phyloP scores from a whole-genome alignment of 371 early-diverging fungal genomes.

The Lichtheimia ramosa region DNA sequence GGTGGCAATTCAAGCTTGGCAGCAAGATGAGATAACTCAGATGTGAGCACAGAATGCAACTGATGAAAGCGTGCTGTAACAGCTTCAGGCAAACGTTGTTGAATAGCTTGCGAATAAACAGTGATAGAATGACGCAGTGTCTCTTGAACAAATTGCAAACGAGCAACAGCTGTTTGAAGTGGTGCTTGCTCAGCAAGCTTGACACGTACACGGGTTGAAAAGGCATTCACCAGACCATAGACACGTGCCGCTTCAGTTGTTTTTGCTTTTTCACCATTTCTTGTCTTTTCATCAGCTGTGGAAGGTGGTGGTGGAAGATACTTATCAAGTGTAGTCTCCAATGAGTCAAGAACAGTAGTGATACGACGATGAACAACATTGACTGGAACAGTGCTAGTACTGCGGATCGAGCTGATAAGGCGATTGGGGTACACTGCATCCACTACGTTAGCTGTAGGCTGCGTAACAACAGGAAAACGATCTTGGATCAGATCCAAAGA shows the following conservation, averaged over 20 bases:
- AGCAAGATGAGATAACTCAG: slow-evolving; percentile 37
- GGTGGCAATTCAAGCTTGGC: slow-evolving; percentile 40
- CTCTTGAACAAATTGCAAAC: slow-evolving; percentile 31
- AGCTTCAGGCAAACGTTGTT: slow-evolving; percentile 28
- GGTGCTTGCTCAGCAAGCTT: slow-evolving; percentile 25
- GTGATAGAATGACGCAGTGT: slow-evolving; percentile 22
- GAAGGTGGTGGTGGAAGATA: slow-evolving; percentile 37
- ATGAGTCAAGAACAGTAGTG: slow-evolving; percentile 38
- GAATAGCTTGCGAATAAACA: slow-evolving; percentile 31
- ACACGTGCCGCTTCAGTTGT: slow-evolving; percentile 31
- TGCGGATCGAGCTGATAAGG: slow-evolving; percentile 27
- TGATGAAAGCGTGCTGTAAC: slow-evolving; percentile 23
- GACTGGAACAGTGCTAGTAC: slow-evolving; percentile 38
- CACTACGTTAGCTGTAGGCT: slow-evolving; percentile 65
- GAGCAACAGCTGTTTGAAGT: slow-evolving; percentile 20
- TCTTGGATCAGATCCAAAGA: slow-evolving; percentile 65
- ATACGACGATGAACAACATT: slow-evolving; percentile 48
- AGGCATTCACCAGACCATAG: slow-evolving; percentile 31
- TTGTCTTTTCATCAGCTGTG: no score
- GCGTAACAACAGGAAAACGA: slow-evolving; percentile 61
- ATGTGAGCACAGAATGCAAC: slow-evolving; percentile 15
- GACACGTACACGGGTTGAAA: slow-evolving; percentile 32
- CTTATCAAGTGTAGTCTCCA: slow-evolving; percentile 47
- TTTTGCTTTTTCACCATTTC: neutral
- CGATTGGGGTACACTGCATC: slow-evolving; percentile 40